A percentile compares a stretch with the other conserved stretches of the same genome.
Conservation (phyloP, 306 rosid species). For the Mucuna pruriens region DNA sequence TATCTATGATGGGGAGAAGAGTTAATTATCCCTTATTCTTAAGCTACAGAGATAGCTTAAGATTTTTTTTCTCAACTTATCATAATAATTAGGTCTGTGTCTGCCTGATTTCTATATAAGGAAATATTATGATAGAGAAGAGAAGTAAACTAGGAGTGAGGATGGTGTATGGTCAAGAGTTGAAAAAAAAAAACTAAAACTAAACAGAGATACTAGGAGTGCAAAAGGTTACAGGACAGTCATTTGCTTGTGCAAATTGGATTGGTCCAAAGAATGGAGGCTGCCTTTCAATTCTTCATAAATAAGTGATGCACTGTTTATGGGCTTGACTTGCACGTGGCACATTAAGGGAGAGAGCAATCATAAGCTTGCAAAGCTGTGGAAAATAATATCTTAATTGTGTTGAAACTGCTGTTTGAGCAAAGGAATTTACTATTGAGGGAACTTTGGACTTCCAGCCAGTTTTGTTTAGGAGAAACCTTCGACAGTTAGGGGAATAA, state of each 20-base stretch:
- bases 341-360: neutral
- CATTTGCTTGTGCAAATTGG: conserved; percentile 18
- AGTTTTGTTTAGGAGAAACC: neutral
- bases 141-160: neutral
- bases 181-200: neutral
- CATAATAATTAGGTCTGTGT: conserved; percentile 71
- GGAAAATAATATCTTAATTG: conserved; percentile 2
- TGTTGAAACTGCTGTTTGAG: conserved; percentile 30
- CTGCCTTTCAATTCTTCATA: neutral
- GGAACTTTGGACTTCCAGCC: neutral
- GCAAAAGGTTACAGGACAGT: neutral
- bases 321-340: conserved; percentile 17
- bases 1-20: neutral
- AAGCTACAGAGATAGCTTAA: conserved; percentile 56
- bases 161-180: conserved; percentile 11
- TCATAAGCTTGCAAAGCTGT: neutral
- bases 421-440: neutral
- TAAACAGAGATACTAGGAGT: neutral
- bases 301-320: neutral
- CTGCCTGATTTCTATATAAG: conserved; percentile 40
- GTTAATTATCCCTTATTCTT: neutral
- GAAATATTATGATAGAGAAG: neutral
- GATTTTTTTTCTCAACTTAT: conserved; percentile 80
- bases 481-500: neutral
- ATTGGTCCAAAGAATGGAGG: neutral